phyloP scores from a whole-genome alignment of 768 basidiomycete species.

The Pulveroboletus frians region DNA sequence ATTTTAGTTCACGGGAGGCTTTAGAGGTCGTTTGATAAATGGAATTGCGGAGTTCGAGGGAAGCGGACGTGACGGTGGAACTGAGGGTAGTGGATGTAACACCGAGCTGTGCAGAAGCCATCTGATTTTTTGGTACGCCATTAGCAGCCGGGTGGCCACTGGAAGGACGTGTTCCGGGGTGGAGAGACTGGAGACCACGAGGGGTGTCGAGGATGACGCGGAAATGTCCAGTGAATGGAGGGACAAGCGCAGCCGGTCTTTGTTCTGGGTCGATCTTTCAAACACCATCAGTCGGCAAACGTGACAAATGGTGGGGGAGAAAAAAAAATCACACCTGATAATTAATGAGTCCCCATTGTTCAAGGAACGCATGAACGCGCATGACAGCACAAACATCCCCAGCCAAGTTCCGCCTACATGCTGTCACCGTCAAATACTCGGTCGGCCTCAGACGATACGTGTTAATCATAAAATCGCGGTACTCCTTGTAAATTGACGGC shows the following conservation, averaged over 20 bases:
- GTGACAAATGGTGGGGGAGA: not conserved
- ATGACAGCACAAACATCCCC: slow-evolving; percentile 98
- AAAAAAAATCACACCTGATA: slow-evolving; percentile 69
- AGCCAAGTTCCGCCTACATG: slow-evolving; percentile 91
- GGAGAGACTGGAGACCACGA: slow-evolving; percentile 90
- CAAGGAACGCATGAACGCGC: slow-evolving; percentile 97
- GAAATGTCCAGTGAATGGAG: slow-evolving; percentile 98
- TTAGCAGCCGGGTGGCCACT: slow-evolving; percentile 44
- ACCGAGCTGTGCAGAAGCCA: slow-evolving; percentile 15
- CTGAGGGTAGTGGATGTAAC: slow-evolving; percentile 14
- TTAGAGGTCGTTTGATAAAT: slow-evolving; percentile 89
- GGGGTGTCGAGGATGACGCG: slow-evolving; percentile 96
- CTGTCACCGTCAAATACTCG: slow-evolving; percentile 97
- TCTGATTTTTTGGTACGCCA: slow-evolving; percentile 39
- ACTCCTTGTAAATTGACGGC: slow-evolving; percentile 96
- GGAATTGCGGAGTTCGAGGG: slow-evolving; percentile 80
- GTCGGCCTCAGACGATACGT: slow-evolving; percentile 90
- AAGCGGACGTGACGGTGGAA: slow-evolving; percentile 44
- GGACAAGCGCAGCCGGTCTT: slow-evolving; percentile 87
- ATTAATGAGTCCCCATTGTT: slow-evolving; percentile 98
- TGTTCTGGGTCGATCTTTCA: slow-evolving; percentile 93
- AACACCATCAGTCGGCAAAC: slow-evolving; percentile 4
- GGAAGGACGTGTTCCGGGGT: slow-evolving; percentile 66
- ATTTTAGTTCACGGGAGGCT: slow-evolving; percentile 63
- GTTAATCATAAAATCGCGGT: slow-evolving; percentile 99